Conservation (phyloP, 495 filamentous ascomycete species). For the Friedmanniomyces simplex region DNA sequence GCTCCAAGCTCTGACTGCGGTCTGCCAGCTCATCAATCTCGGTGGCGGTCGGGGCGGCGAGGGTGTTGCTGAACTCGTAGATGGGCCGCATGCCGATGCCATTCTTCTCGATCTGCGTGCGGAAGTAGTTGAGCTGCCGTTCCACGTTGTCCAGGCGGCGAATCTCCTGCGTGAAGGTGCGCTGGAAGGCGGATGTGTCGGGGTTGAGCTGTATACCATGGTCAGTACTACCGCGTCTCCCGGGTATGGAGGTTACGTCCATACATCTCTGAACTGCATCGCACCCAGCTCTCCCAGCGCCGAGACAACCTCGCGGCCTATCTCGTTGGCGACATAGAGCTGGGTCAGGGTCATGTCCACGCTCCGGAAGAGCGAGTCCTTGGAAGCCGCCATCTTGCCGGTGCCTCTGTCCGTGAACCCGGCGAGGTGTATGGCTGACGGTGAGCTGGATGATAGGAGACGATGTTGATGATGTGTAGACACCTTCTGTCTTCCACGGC, state of each 20-base stretch:
- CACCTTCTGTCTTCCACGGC: no score
- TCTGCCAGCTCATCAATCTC: constrained; percentile 95
- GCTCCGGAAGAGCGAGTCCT: constrained; percentile 97
- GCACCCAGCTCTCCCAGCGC: constrained; percentile 90
- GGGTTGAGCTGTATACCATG: constrained; percentile 61
- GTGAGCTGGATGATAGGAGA: no score
- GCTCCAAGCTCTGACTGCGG: constrained; percentile 82
- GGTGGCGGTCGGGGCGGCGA: constrained; percentile 75
- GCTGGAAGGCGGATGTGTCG: constrained; percentile 85
- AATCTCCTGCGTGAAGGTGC: constrained; percentile 96
- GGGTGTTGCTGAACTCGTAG: constrained; percentile 68
- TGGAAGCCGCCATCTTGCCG: constrained; percentile 41
- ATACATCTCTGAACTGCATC: constrained; percentile 93
- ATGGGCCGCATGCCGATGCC: constrained; percentile 71
- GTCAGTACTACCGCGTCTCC: background rate
- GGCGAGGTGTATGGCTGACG: constrained; percentile 1
- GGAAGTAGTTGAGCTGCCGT: constrained; percentile 91
- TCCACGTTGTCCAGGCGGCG: constrained; percentile 95
- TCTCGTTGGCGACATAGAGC: constrained; percentile 97
- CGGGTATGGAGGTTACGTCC: constrained; percentile 28
- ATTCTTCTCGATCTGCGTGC: constrained; percentile 86
- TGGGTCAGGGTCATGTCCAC: constrained; percentile 99
- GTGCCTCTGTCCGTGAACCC: background rate
- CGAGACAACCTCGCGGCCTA: constrained; percentile 92
- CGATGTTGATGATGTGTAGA: no score